Percentiles rank a stretch among this genome's conserved stretches.
These are phyloP conservation scores for Phytophthora citrophthora DNA, from an alignment of 352 stramenopile species.

Conservation along the genomic window DNA sequence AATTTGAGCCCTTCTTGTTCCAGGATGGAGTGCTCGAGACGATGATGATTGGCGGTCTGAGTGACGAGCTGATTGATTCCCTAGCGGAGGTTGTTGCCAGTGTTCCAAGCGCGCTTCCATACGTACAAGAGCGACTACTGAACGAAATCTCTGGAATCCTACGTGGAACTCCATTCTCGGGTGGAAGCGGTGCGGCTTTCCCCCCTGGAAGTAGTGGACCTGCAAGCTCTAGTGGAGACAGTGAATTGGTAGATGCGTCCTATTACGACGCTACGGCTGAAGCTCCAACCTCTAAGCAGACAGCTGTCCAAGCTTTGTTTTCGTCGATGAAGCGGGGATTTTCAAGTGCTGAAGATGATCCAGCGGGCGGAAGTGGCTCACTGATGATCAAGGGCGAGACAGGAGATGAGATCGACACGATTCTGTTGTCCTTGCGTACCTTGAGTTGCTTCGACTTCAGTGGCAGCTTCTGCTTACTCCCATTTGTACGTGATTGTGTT, in stretches of 20 bases:
- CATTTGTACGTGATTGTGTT: conserved; percentile 96
- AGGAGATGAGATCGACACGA: conserved; percentile 71
- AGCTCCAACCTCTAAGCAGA: conserved; percentile 43
- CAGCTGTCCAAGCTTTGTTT: conserved; percentile 71
- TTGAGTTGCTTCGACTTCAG: conserved; percentile 94
- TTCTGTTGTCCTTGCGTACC: conserved; percentile 93
- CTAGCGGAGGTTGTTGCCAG: conserved; percentile 91
- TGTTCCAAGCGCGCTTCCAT: conserved; percentile 88
- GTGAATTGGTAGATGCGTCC: conserved; percentile 31
- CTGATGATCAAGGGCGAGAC: conserved; percentile 84
- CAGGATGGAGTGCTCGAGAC: conserved; percentile 77
- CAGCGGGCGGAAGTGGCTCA: conserved; percentile 20
- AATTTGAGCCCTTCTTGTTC: conserved; percentile 78
- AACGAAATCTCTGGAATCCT: conserved; percentile 97
- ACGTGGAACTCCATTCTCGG: conserved; percentile 79
- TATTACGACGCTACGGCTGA: conserved; percentile 41
- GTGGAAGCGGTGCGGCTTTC: conserved; percentile 9
- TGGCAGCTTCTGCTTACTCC: conserved; percentile 93
- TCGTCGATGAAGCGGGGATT: conserved; percentile 79
- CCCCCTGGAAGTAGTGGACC: conserved; percentile 16
- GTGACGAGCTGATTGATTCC: conserved; percentile 93
- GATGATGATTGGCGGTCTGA: conserved; percentile 92
- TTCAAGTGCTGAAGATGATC: conserved; percentile 37
- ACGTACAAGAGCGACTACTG: conserved; percentile 95
- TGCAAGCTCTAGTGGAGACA: conserved; percentile 12